Evolutionary conservation across 2,329 filamentous ascomycete genomes (phyloP), one percentile per base, ranked within the genome.

Genomic region (Lecanicillium sp.): DNA sequence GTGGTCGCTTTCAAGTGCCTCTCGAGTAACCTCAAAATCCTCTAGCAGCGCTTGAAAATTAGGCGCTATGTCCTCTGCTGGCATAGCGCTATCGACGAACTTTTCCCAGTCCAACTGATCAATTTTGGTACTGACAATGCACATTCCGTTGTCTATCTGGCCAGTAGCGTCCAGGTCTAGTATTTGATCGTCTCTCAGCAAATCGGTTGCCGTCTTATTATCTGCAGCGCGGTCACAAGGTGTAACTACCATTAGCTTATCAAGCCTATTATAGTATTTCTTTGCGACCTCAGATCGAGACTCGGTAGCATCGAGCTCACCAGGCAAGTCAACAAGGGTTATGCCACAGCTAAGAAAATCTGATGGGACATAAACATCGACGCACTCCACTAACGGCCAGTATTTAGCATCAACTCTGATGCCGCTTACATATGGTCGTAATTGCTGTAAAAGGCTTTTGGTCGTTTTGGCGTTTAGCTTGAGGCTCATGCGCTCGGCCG

Each of bases 241-340:
- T 1, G 45, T 41, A 1, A 44, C 42, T 0, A 48, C 30, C n/a
- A 50, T 41, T 4, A 38, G 19, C 4, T 39, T 39, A 15, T 48
- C 42, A 0, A 50, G 36, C 8, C 33, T 37, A 5, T 40, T 14
- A 13, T 37, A 32, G 22, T 33, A 49, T 2, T 22, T 13, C 2
- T 29, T 28, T 1, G 45, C 45, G 2, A 46, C 38, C 7, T 45
- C 29, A 7, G 42, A 41, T 3, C 48, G 41, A 2, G 35, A 30
- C 9, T 41, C 42, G 1, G 45, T 34, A 3, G 43, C 41, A 17
- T 50, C 48, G n/a, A 38, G 37, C n/a, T 34, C 16, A 2, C 48
- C 46, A 1, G 48, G 48, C 1, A 50, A 33, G 14, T 50, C 45
- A 3, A 50, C 45, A 1, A 50, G 35, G 15, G 43, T 40, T 6